Evolutionary conservation across 2,329 filamentous ascomycete genomes (phyloP).

Genomic region (Aschersonia sp.): DNA sequence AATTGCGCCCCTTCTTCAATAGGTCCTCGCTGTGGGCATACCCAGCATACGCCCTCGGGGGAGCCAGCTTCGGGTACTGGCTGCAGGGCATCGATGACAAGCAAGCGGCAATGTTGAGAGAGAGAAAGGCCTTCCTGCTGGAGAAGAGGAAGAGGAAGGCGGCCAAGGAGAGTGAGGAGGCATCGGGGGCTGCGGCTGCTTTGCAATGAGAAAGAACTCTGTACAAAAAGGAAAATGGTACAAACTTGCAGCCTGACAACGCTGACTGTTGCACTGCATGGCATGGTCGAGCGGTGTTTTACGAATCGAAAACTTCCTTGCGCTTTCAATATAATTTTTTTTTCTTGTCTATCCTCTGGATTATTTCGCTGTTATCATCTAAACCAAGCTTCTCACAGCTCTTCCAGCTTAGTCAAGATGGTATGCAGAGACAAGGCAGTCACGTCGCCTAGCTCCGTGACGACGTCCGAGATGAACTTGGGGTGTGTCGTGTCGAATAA

Average conservation of each 20-base stretch:
- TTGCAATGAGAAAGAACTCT: neutral
- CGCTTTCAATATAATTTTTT: too few relatives aligned
- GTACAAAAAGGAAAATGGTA: too few relatives aligned
- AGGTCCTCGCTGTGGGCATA: slow-evolving; percentile 77
- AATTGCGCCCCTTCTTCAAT: slow-evolving; percentile 92
- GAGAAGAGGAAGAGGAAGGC: slow-evolving; percentile 72
- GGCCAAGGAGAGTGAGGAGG: slow-evolving; percentile 17
- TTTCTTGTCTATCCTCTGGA: too few relatives aligned
- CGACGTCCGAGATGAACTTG: slow-evolving; percentile 72
- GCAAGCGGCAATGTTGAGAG: slow-evolving; percentile 61
- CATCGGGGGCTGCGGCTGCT: neutral
- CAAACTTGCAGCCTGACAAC: too few relatives aligned
- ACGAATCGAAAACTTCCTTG: too few relatives aligned
- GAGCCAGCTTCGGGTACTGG: slow-evolving; percentile 94
- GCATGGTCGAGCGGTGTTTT: too few relatives aligned
- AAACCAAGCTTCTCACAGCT: neutral
- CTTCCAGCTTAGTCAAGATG: slow-evolving; percentile 19
- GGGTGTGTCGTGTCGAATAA: slow-evolving; percentile 88
- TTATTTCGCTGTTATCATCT: too few relatives aligned
- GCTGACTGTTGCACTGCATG: too few relatives aligned
- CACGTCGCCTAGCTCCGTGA: slow-evolving; percentile 81
- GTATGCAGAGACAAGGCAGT: slow-evolving; percentile 72
- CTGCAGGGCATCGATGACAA: slow-evolving; percentile 76
- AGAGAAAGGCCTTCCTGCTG: slow-evolving; percentile 66
- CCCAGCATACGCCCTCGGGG: slow-evolving; percentile 72